Evolutionary conservation across 495 filamentous ascomycete genomes (phyloP).

Genomic region (Pyronema domesticum): DNA sequence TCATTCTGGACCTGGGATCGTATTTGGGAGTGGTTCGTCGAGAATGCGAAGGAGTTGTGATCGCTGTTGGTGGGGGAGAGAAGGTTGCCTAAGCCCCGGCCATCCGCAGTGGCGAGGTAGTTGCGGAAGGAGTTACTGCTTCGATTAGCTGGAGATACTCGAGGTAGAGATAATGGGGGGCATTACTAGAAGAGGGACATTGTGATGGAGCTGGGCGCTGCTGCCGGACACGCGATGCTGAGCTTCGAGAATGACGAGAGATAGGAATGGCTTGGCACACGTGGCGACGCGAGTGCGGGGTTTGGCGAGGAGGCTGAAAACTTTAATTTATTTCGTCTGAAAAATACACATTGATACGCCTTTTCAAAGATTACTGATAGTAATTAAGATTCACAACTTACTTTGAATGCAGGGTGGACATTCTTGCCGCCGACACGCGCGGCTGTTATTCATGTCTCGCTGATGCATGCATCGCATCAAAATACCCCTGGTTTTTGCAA

Average conservation of each 20-base stretch:
- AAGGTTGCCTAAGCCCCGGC: constrained; percentile 13
- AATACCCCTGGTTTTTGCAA: too few species aligned
- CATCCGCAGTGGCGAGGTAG: constrained; percentile 16
- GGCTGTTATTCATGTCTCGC: too few species aligned
- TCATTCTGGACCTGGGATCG: constrained; percentile 42
- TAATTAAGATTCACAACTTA: too few species aligned
- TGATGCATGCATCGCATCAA: too few species aligned
- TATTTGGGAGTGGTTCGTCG: constrained; percentile 40
- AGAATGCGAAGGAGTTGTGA: constrained; percentile 36
- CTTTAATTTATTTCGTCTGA: too few species aligned
- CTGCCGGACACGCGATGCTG: not conserved
- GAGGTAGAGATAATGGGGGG: not conserved
- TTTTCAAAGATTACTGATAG: too few species aligned
- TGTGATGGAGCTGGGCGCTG: not conserved
- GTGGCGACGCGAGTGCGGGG: constrained; percentile 1
- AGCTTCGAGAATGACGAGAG: not conserved
- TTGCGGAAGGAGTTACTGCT: constrained; percentile 16
- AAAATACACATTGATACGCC: too few species aligned
- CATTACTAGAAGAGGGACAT: constrained; percentile 20
- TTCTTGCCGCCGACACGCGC: too few species aligned
- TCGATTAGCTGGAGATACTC: constrained; percentile 1
- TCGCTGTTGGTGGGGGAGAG: constrained; percentile 14
- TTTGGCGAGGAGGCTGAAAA: too few species aligned
- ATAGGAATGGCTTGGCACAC: not conserved
- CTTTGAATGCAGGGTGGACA: too few species aligned